Base-by-base conservation (phyloP, 1,139 yeast species). In the Yamadazyma diddensiae region DNA sequence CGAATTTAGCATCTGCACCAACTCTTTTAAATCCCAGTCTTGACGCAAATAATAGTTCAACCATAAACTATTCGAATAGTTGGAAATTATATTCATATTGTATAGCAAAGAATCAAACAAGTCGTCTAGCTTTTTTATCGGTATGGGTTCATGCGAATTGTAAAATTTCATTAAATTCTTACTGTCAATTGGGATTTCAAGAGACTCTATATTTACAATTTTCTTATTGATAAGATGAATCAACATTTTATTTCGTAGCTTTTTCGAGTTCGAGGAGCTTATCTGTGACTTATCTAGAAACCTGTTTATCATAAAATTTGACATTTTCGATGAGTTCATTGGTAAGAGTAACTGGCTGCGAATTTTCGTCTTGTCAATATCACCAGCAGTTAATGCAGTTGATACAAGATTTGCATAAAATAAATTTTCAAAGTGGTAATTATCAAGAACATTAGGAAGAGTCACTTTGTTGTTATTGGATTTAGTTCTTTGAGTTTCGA, bases 401-500 rank as follows among this genome's bases (percentile, higher is more conserved):
- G 57, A 45, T 24, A 49, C 39, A 23, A 52, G 38, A 27, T 50
- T 49, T 13, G 65, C 41, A 37, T 57, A 51, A 25, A 60, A 38
- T 41, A 62, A 47, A 37, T 57, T 56, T 39, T 67, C 73, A 33
- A 67, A 54, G 6, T 62, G 53, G 40, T 54, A 59, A 38, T 65
- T 65, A 14, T 52, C 42, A 11, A 66, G 47, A 6, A 67, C 66
- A 21, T 51, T 60, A 9, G 73, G 73, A n/a, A 67, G 47, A 3
- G 71, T 65, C n/a, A 51, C 49, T 21, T 54, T 39, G 34, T 54
- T 57, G 28, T 46, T 43, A 35, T 54, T 56, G 15, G 70, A 60
- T 32, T 66, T 48, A 1, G 72, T 67, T 21, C 73, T 42, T 43
- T 67, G 73, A 29, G 58, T 53, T 39, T 67, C 73, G 29, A 67